phyloP scores from a whole-genome alignment of 805 yeast species.

The Ogataea trehaloabstinens region DNA sequence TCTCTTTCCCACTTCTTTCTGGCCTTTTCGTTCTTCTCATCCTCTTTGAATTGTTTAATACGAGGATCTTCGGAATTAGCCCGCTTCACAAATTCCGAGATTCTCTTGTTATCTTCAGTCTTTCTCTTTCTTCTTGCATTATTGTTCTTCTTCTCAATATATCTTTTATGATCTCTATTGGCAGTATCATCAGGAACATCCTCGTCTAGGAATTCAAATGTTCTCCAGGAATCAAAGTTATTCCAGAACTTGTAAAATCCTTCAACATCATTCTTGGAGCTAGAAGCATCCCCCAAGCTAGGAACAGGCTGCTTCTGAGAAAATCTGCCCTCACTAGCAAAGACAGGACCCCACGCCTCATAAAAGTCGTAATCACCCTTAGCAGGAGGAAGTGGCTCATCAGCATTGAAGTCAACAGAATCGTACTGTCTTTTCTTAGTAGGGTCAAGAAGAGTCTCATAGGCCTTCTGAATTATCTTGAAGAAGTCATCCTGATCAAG shows the following conservation, averaged over 20 bases:
- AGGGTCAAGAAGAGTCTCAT: conserved; percentile 84
- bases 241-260: conserved; percentile 89
- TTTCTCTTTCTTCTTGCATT: conserved; percentile 96
- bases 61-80: conserved; percentile 93
- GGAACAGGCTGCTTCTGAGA: conserved; percentile 92
- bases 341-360: conserved; percentile 90
- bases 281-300: conserved; percentile 60
- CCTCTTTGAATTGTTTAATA: conserved; percentile 88
- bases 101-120: conserved; percentile 93
- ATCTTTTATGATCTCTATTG: conserved; percentile 99
- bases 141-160: conserved; percentile 94
- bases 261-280: conserved; percentile 80
- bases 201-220: conserved; percentile 96
- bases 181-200: conserved; percentile 99
- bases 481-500: conserved; percentile 94
- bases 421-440: conserved; percentile 89
- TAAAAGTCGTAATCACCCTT: conserved; percentile 70
- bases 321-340: conserved; percentile 87
- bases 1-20: conserved; percentile 96
- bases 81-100: conserved; percentile 81
- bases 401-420: conserved; percentile 89
- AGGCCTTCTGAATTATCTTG: conserved; percentile 96
- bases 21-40: conserved; percentile 92
- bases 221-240: conserved; percentile 96
- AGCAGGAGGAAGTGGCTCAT: conserved; percentile 69